Conservation (phyloP, 768 basidiomycete species). For the Holtermannia corniformis region DNA sequence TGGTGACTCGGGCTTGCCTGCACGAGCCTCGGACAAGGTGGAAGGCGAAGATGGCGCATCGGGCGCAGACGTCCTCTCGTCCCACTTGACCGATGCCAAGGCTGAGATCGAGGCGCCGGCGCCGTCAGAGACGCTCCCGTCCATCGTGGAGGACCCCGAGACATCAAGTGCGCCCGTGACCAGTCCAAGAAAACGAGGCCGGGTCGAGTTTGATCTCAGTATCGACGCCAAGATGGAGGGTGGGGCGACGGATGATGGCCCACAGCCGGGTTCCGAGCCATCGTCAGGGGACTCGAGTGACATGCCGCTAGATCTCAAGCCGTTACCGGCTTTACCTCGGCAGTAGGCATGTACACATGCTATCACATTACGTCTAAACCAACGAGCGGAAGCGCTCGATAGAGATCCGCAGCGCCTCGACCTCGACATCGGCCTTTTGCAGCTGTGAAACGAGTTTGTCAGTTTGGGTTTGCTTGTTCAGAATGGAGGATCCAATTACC, state of each 20-base stretch:
- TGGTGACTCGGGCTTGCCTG: too few relatives aligned
- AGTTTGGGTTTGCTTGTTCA: not conserved
- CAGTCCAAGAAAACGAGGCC: not conserved
- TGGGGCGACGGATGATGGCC: not conserved
- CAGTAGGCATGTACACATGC: not conserved
- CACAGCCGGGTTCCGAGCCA: not conserved
- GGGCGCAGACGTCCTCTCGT: too few relatives aligned
- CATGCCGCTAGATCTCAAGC: not conserved
- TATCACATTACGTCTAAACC: not conserved
- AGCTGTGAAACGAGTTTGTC: slow-evolving; percentile 45
- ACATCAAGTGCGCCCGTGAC: not conserved
- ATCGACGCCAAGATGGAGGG: not conserved
- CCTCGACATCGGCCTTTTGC: slow-evolving; percentile 68
- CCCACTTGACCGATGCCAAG: too few relatives aligned
- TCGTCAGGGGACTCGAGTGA: not conserved
- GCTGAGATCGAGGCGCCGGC: too few relatives aligned
- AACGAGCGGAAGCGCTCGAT: slow-evolving; percentile 57
- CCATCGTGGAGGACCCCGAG: not conserved
- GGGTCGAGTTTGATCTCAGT: not conserved
- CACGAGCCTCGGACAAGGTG: too few relatives aligned
- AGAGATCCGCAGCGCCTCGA: slow-evolving; percentile 59
- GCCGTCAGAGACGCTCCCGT: not conserved
- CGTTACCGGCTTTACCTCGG: not conserved
- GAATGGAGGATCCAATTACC: slow-evolving; percentile 48
- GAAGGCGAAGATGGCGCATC: too few relatives aligned